A percentile compares a stretch with the other conserved stretches of the same genome.
Evolutionary conservation across 352 stramenopile genomes (phyloP).

Genomic region (Pythium monospermum): DNA sequence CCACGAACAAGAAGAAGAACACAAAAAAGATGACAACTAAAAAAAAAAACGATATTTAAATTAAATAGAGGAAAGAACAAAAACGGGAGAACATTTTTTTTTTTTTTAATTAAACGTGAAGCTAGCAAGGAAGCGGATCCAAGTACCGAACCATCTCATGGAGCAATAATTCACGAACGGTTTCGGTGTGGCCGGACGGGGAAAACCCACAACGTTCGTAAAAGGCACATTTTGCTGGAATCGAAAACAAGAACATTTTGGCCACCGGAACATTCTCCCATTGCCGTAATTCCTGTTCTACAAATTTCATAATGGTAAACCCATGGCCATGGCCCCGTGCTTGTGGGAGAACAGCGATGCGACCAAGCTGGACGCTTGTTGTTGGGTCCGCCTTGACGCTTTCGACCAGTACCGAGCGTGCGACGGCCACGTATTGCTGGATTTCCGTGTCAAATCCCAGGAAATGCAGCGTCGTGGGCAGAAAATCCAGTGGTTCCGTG

Average conservation of each 20-base stretch:
- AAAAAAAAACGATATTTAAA: not conserved
- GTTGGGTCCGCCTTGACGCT: too few relatives aligned
- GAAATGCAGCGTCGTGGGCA: constrained; percentile 12
- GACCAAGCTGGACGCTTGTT: constrained; percentile 8
- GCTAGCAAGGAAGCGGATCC: not conserved
- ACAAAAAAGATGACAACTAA: not conserved
- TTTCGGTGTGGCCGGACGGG: not conserved
- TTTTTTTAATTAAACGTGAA: not conserved
- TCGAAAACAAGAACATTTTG: constrained; percentile 13
- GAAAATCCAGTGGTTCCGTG: constrained; percentile 10
- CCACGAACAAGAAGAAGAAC: constrained; percentile 1
- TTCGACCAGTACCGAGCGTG: constrained; percentile 3
- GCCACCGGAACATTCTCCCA: not conserved
- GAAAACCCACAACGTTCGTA: constrained; percentile 14
- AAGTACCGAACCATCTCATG: constrained; percentile 14
- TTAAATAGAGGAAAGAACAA: not conserved
- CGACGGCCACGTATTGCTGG: constrained; percentile 12
- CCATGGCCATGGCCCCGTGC: constrained; percentile 7
- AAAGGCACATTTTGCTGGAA: constrained; percentile 10
- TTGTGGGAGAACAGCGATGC: constrained; percentile 10
- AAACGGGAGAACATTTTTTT: not conserved
- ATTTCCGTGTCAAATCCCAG: constrained; percentile 13
- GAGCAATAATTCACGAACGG: constrained; percentile 4
- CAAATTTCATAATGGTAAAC: constrained; percentile 11
- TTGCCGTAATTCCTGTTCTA: not conserved